Base-by-base conservation (phyloP, 179 eudicot species). In the Vitellaria paradoxa region DNA sequence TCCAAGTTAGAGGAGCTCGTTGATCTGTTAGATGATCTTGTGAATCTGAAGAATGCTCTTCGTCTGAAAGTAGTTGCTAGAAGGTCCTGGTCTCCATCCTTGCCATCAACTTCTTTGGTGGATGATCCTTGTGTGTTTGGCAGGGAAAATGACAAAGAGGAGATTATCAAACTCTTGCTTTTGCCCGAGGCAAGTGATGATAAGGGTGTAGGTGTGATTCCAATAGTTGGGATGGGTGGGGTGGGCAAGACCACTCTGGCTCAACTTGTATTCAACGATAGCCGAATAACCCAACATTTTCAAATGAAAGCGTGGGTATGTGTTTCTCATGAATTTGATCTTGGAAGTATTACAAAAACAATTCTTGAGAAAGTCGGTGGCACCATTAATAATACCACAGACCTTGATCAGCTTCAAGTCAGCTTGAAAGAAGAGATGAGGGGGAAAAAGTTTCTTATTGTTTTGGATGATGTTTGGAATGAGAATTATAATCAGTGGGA, bases 71-170 rank as follows among this genome's bases (percentile, higher is more conserved):
- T 3, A 0, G 42, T 6, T n/a, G 74, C 6, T 5, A 42, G 6
- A 2, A 4, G 56, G 60, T 50, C 11, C 9, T 46, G 24, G 45
- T 21, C 60, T 11, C 40, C 2, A 2, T 21, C 45, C 15, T 24
- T 21, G 47, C 60, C 17, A 1, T n/a, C 74, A 15, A 70, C 74
- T 53, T 70, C 74, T 14, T 23, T 53, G 23, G 24, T 47, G 23
- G 40, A 45, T 79, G 85, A 83, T 74, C 13, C 75, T n/a, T 8
- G 30, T 8, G 78, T 79, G 1, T 81, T 42, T 26, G 84, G 86
- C 12, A 75, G 84, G 49, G 80, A 78, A 21, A 23, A 75, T 3
- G 86, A 84, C 0, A 77, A 40, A 68, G 82, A 78, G 17, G 53
- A 30, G 11, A 67, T 67, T 17, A 42, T 67, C 45, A 18, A 67